phyloP scores from a whole-genome alignment of 176 grass and related monocot genomes.

The Oryza coarctata region DNA sequence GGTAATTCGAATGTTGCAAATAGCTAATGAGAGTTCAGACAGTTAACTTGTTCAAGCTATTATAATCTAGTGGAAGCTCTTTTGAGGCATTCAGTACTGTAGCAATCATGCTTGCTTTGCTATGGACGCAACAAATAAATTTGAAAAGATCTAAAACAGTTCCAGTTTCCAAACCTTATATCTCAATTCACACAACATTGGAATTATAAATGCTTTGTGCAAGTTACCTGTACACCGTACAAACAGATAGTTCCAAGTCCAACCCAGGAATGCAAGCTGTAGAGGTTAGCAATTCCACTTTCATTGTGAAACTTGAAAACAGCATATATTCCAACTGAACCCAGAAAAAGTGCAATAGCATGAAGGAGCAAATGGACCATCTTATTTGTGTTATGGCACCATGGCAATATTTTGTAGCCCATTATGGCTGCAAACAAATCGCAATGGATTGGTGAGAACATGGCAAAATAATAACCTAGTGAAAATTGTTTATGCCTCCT shows the following conservation, averaged over 20 bases:
- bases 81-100: not conserved
- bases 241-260: conserved; percentile 69
- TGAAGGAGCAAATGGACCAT: conserved; percentile 69
- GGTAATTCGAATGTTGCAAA: not conserved
- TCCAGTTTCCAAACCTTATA: not conserved
- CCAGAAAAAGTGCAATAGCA: conserved; percentile 57
- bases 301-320: conserved; percentile 93
- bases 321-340: conserved; percentile 61
- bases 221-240: conserved; percentile 70
- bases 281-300: conserved; percentile 68
- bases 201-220: not conserved
- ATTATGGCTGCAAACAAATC: conserved; percentile 66
- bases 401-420: conserved; percentile 73
- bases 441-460: conserved; percentile 18
- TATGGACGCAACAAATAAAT: not conserved
- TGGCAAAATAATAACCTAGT: conserved; percentile 3
- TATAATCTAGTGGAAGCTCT: not conserved
- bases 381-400: conserved; percentile 73
- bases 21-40: not conserved
- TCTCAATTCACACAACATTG: not conserved
- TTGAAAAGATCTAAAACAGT: not conserved
- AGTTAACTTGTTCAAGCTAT: not conserved
- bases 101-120: not conserved
- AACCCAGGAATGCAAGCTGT: conserved; percentile 94
- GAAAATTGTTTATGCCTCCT: not conserved